Base-by-base conservation (phyloP, 805 yeast species). In the Saccharomycopsis olivae region DNA sequence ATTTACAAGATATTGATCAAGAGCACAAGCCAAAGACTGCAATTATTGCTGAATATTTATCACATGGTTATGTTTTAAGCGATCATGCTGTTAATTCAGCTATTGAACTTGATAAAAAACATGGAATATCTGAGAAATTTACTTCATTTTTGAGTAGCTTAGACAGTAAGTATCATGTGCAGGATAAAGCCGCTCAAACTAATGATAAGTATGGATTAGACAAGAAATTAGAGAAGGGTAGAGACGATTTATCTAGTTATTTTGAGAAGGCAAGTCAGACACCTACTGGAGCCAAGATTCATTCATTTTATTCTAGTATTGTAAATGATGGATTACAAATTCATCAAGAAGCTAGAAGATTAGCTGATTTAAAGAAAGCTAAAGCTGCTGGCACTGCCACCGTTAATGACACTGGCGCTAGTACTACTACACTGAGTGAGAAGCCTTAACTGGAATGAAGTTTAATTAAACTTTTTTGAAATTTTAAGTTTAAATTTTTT, bases 1-100 rank as follows among this genome's bases (percentile, higher is more conserved):
- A 24, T 6, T 15, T 19, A 5, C 6, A 14, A 17, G 85, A 79
- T 49, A 70, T 80, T 39, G 58, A 66, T 4, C 94, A 82, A 60
- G 94, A 83, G 52, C 73, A 72, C 45, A 82, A 82, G 62, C 94
- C 94, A 41, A 79, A 79, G 53, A 59, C 75, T 41, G 74, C 85
- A 15, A 75, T 83, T 44, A 62, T 81, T 60, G 89, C 92, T 1
- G 89, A 82, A 58, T 71, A 78, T 51, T 63, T 82, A 44, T 67
- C 85, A 24, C 71, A 75, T n/a, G 94, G 94, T 3, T 82, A 83
- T 54, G 69, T 66, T 15, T 57, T 82, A 33, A 67, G 78, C 35
- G 92, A 83, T 56, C 59, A 66, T 37, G 60, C 80, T 36, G 63
- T 82, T 33, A 66, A 70, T 42, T 69, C 68, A 52, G 81, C 85